Percentiles rank a stretch among this genome's conserved stretches.
Conservation (phyloP, 257 asterid species). For the Linaria vulgaris region DNA sequence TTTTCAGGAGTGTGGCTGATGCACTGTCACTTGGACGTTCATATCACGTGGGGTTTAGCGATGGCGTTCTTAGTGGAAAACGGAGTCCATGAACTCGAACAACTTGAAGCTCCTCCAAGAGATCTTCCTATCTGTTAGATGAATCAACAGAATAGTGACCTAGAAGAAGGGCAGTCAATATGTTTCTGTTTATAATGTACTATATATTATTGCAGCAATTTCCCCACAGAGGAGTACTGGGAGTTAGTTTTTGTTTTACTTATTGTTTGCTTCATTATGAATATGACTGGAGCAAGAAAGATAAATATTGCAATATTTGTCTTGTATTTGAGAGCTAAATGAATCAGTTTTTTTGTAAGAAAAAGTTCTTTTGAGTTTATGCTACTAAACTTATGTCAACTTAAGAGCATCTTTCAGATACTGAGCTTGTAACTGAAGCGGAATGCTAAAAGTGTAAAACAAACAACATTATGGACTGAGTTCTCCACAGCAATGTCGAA, state of each 20-base stretch:
- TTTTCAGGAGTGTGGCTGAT: conserved; percentile 70
- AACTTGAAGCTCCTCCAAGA: conserved; percentile 59
- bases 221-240: conserved; percentile 30
- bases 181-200: conserved; percentile 1
- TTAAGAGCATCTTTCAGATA: background rate
- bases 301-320: conserved; percentile 5
- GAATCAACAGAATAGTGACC: conserved; percentile 8
- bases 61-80: conserved; percentile 75
- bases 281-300: background rate
- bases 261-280: conserved; percentile 10
- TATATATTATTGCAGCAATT: conserved; percentile 14
- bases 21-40: conserved; percentile 96
- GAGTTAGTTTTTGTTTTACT: conserved; percentile 14
- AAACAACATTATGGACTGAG: background rate
- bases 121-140: conserved; percentile 65
- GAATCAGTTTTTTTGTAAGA: background rate
- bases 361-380: background rate
- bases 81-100: conserved; percentile 58
- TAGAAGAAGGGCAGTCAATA: conserved; percentile 22
- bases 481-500: background rate
- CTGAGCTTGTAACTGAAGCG: background rate
- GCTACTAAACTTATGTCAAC: background rate
- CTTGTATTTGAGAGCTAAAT: background rate
- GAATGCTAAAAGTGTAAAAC: background rate
- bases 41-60: conserved; percentile 80